phyloP scores from a whole-genome alignment of 1,139 yeast species.

The Groenewaldozyma auringiensis region DNA sequence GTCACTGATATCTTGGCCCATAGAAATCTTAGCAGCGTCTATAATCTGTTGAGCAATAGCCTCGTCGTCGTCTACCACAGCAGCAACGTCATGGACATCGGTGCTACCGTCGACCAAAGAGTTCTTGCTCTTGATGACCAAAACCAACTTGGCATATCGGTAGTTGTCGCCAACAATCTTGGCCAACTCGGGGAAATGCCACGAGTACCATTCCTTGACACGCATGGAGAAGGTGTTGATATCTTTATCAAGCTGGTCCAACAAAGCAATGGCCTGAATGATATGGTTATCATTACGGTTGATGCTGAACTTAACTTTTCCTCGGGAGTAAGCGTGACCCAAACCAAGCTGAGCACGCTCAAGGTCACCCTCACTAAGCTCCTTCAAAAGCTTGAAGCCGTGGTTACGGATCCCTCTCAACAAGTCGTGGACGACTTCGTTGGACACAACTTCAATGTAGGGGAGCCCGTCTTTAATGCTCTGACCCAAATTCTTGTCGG shows the following conservation, averaged over 20 bases:
- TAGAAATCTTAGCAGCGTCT: constrained; percentile 88
- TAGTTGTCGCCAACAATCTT: constrained; percentile 91
- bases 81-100: constrained; percentile 85
- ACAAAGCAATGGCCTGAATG: constrained; percentile 94
- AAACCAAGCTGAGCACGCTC: constrained; percentile 98
- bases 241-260: constrained; percentile 95
- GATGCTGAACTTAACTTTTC: constrained; percentile 96
- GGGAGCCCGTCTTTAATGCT: constrained; percentile 89
- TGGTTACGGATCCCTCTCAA: constrained; percentile 91
- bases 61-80: constrained; percentile 84
- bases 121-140: constrained; percentile 81
- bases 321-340: constrained; percentile 98
- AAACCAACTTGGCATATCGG: constrained; percentile 73
- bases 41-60: constrained; percentile 88
- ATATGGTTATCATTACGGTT: constrained; percentile 98
- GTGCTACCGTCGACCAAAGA: constrained; percentile 65
- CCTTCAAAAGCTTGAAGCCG: constrained; percentile 82
- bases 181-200: constrained; percentile 99
- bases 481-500: constrained; percentile 95
- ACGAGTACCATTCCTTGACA: constrained; percentile 99
- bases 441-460: constrained; percentile 73
- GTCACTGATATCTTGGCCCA: constrained; percentile 98
- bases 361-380: constrained; percentile 87
- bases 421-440: constrained; percentile 89
- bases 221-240: constrained; percentile 98